These are phyloP conservation scores for Antrodiella citrinella DNA, from an alignment of 768 basidiomycete genomes.

Conservation along the genomic window DNA sequence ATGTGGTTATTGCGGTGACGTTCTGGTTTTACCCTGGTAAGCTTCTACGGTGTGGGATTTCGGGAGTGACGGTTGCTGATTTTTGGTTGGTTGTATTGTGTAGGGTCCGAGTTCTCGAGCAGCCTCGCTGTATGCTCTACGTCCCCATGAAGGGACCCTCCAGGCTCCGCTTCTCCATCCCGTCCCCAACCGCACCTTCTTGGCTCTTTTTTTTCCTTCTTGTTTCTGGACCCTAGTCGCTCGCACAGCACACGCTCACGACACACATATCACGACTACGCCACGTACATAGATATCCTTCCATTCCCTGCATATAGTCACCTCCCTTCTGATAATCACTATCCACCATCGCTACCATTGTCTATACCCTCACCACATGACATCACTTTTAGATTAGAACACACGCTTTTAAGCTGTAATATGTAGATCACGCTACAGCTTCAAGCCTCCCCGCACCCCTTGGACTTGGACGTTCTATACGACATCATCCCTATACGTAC, in stretches of 20 bases:
- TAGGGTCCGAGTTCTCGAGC: conserved; percentile 11
- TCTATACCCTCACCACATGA: too few species aligned
- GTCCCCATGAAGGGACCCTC: conserved; percentile 1
- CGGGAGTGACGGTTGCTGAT: neutral
- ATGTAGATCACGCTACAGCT: neutral
- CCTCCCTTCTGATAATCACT: too few species aligned
- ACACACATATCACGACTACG: neutral
- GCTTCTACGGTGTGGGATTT: conserved; percentile 8
- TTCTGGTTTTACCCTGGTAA: conserved; percentile 48
- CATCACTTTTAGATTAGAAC: neutral
- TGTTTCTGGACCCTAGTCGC: neutral
- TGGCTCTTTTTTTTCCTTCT: neutral
- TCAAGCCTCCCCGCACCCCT: too few species aligned
- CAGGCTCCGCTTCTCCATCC: neutral
- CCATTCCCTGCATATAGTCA: neutral
- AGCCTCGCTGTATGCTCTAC: conserved; percentile 13
- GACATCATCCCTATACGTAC: too few species aligned
- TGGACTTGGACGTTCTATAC: too few species aligned
- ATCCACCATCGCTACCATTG: too few species aligned
- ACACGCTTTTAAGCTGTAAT: neutral
- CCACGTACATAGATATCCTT: neutral
- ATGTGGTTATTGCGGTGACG: conserved; percentile 45
- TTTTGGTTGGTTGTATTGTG: neutral
- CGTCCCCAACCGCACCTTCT: neutral
- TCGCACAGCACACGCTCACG: neutral